phyloP scores from a whole-genome alignment of 2,329 filamentous ascomycete genomes.

The Hypoxylon sp. region DNA sequence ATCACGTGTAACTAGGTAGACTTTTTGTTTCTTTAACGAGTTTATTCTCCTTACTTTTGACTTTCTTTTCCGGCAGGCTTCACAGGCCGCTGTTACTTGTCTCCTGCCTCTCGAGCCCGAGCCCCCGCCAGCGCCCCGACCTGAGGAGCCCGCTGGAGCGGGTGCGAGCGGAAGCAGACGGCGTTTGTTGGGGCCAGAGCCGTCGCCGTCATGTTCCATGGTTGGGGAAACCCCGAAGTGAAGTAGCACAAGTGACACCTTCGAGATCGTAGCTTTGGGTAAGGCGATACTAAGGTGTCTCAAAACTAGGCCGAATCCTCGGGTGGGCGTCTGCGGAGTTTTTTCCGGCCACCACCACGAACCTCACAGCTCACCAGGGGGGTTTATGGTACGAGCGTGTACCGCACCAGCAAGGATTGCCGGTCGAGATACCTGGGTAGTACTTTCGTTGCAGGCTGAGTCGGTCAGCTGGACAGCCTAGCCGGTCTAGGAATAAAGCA shows the following conservation, averaged over 20 bases:
- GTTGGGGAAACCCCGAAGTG: constrained; percentile 8
- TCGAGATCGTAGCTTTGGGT: neutral
- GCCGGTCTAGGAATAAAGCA: constrained; percentile 19
- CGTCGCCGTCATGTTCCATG: constrained; percentile 26
- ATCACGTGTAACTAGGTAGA: neutral
- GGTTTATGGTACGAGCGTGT: constrained; percentile 11
- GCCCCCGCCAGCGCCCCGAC: constrained; percentile 16
- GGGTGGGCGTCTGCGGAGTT: constrained; percentile 30
- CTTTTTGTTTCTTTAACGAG: neutral
- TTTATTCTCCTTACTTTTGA: constrained; percentile 46
- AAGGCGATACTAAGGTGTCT: constrained; percentile 8
- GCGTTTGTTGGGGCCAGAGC: constrained; percentile 19
- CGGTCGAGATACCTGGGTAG: constrained; percentile 2
- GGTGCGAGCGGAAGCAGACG: constrained; percentile 31
- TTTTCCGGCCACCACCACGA: constrained; percentile 27
- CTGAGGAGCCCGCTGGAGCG: constrained; percentile 27
- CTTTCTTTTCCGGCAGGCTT: constrained; percentile 51
- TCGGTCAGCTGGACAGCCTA: constrained; percentile 10
- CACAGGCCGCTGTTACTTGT: constrained; percentile 48
- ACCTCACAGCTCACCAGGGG: neutral
- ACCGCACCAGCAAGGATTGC: constrained; percentile 4
- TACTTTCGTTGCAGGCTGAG: constrained; percentile 3
- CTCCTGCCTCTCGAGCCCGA: constrained; percentile 30
- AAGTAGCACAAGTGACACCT: constrained; percentile 17
- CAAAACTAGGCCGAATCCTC: neutral